Conservation (phyloP, 306 rosid genomes). For the Neltuma alba region DNA sequence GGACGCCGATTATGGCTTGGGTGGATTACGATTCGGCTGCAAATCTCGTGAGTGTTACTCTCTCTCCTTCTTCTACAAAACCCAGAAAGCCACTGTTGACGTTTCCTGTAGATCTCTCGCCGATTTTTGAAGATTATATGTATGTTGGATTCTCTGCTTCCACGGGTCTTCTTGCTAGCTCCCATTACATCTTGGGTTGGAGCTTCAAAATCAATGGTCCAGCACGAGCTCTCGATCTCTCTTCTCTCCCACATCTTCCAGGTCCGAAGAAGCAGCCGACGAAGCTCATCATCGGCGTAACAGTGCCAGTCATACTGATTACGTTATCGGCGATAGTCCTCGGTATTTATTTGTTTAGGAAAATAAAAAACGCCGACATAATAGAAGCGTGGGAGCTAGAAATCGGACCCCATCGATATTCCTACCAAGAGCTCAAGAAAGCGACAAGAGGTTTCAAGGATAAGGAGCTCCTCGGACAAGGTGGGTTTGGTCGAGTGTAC, state of each 20-base stretch:
- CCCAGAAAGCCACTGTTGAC: conserved; percentile 61
- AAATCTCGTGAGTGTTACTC: conserved; percentile 47
- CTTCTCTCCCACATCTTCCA: conserved; percentile 64
- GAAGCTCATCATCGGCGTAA: conserved; percentile 42
- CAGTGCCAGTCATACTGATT: conserved; percentile 39
- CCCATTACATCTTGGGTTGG: conserved; percentile 81
- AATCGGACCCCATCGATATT: conserved; percentile 79
- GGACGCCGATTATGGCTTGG: conserved; percentile 64
- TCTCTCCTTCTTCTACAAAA: conserved; percentile 53
- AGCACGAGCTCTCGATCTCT: conserved; percentile 53
- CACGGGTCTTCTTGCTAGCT: conserved; percentile 82
- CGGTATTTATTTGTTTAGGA: conserved; percentile 49
- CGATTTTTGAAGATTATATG: conserved; percentile 58
- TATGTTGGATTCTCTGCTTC: conserved; percentile 90
- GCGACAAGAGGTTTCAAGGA: conserved; percentile 71
- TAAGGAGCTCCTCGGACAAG: conserved; percentile 67
- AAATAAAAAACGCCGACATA: conserved; percentile 58
- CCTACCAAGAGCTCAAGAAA: conserved; percentile 72
- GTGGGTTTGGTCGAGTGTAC: conserved; percentile 79
- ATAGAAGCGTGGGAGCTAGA: conserved; percentile 78
- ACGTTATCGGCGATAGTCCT: conserved; percentile 29
- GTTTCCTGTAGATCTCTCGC: conserved; percentile 60
- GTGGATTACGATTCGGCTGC: conserved; percentile 63
- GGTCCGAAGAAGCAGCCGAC: conserved; percentile 54
- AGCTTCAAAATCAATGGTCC: conserved; percentile 70